A percentile compares a stretch with the other conserved stretches of the same genome.
phyloP scores from a whole-genome alignment of 768 basidiomycete species.

The Hysterangium stoloniferum region DNA sequence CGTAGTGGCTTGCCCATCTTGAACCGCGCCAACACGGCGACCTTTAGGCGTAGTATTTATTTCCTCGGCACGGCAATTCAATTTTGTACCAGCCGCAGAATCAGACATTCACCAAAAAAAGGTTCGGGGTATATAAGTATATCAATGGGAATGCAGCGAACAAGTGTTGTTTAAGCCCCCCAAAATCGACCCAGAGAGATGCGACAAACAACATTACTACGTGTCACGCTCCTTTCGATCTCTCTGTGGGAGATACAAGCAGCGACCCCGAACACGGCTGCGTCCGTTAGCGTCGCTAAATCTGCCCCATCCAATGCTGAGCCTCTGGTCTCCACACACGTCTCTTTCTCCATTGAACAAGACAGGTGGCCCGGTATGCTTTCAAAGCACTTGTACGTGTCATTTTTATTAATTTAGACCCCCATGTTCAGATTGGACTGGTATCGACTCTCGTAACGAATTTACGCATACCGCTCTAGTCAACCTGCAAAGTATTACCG shows the following conservation, averaged over 20 bases:
- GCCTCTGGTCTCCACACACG: slow-evolving; percentile 8
- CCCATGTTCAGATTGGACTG: slow-evolving; percentile 43
- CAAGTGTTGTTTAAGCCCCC: no score
- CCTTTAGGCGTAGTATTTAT: no score
- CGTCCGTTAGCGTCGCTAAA: background rate
- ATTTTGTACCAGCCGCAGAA: no score
- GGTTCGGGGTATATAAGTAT: no score
- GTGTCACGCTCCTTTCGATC: background rate
- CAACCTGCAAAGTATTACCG: slow-evolving; percentile 8
- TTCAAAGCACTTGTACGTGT: no score
- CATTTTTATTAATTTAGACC: background rate
- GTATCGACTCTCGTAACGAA: slow-evolving; percentile 39
- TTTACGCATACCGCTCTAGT: slow-evolving; percentile 36
- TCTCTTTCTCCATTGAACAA: slow-evolving; percentile 7
- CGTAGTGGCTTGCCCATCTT: no score
- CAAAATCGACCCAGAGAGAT: no score
- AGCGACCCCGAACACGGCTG: background rate
- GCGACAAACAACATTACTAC: background rate
- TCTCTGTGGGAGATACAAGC: background rate
- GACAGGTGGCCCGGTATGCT: slow-evolving; percentile 9
- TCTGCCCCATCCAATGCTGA: background rate
- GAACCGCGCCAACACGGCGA: no score
- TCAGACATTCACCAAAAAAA: no score
- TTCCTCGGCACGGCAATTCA: no score
- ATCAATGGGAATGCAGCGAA: no score